phyloP scores from a whole-genome alignment of 352 stramenopile genomes.

The Plasmopara viticola region DNA sequence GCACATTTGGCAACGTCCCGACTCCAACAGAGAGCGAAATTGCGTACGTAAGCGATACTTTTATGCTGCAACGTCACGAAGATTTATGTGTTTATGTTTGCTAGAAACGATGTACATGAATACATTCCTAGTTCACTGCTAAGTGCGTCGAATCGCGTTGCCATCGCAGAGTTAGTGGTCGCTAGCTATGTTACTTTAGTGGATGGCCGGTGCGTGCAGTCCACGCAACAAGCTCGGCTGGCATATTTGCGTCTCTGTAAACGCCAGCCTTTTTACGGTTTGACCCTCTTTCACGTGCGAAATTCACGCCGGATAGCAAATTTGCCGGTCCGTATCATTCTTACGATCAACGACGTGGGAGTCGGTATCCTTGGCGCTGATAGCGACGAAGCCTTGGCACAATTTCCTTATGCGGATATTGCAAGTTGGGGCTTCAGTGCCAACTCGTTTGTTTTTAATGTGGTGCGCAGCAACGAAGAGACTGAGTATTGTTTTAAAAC shows the following conservation, averaged over 20 bases:
- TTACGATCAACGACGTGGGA: conserved; percentile 61
- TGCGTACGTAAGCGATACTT: conserved; percentile 7
- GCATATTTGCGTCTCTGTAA: conserved; percentile 64
- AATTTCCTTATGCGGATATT: conserved; percentile 64
- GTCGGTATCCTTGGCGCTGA: conserved; percentile 52
- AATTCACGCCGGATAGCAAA: conserved; percentile 37
- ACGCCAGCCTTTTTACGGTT: conserved; percentile 58
- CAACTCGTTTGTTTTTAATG: conserved; percentile 78
- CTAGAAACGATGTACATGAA: conserved; percentile 20
- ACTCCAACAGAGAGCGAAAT: conserved; percentile 12
- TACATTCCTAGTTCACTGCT: conserved; percentile 37
- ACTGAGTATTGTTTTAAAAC: conserved; percentile 52
- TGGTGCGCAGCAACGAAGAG: conserved; percentile 24
- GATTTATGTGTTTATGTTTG: neutral
- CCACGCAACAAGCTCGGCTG: conserved; percentile 32
- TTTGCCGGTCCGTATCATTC: conserved; percentile 46
- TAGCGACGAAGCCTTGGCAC: conserved; percentile 45
- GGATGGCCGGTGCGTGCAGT: conserved; percentile 25
- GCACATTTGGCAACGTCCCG: conserved; percentile 27
- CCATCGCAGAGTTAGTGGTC: conserved; percentile 32
- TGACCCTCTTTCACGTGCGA: conserved; percentile 56
- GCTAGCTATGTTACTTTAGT: conserved; percentile 24
- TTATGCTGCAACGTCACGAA: neutral
- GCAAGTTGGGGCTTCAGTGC: conserved; percentile 73
- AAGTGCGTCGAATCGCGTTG: conserved; percentile 34